Percentiles rank a stretch among this genome's conserved stretches.
These are phyloP conservation scores for Rutstroemia sp. DNA, from an alignment of 2,329 filamentous ascomycete species.

Conservation along the genomic window DNA sequence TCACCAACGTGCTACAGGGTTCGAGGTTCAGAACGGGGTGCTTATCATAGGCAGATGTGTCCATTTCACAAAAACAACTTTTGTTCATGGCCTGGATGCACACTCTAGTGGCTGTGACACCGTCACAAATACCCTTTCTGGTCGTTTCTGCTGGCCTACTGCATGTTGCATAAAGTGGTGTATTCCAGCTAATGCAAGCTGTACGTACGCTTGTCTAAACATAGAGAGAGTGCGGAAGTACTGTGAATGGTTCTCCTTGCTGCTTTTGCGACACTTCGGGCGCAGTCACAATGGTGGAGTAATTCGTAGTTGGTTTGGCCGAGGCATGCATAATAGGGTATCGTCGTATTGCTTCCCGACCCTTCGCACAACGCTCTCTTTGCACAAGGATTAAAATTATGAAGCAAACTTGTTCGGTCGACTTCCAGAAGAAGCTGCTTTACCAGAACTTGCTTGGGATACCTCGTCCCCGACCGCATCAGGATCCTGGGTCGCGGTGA, in stretches of 20 bases:
- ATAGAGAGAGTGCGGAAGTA: constrained; percentile 1
- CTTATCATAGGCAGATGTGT: neutral
- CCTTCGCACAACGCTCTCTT: neutral
- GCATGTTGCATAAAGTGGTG: constrained; percentile 9
- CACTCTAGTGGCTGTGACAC: no score
- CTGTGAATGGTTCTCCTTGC: constrained; percentile 2
- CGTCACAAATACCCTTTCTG: no score
- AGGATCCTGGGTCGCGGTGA: constrained; percentile 4
- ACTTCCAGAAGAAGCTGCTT: constrained; percentile 20
- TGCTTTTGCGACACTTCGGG: constrained; percentile 2
- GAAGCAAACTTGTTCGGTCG: constrained; percentile 11
- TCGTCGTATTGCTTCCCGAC: neutral
- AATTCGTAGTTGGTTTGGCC: neutral
- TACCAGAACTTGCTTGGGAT: neutral
- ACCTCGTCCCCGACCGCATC: neutral
- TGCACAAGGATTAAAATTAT: neutral
- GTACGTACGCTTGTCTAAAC: constrained; percentile 5
- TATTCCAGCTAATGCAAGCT: neutral
- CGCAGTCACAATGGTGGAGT: neutral
- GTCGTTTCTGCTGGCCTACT: neutral
- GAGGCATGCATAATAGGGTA: neutral
- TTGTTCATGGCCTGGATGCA: neutral
- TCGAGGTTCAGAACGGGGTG: neutral
- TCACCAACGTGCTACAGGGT: neutral
- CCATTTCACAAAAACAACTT: neutral